Evolutionary conservation across 495 filamentous ascomycete genomes (phyloP).

Genomic region (Daldinia vernicosa): DNA sequence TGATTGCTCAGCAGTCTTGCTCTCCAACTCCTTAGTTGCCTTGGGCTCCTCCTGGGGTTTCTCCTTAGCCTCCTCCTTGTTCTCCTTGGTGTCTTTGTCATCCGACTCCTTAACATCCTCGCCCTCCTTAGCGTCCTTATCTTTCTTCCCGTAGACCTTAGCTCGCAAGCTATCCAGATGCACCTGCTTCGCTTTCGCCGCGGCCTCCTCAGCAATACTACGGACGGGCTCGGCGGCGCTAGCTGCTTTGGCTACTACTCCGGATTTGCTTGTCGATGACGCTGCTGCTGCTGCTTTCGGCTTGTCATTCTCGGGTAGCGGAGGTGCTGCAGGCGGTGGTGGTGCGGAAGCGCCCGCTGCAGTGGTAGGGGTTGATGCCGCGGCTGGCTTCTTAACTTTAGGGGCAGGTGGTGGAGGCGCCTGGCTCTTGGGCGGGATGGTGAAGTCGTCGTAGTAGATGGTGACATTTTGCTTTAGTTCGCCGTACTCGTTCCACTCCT

Average conservation of each 20-base stretch:
- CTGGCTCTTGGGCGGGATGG: slow-evolving; percentile 55
- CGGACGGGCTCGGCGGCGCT: slow-evolving; percentile 57
- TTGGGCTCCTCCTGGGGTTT: slow-evolving; percentile 1
- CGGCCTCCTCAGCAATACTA: slow-evolving; percentile 75
- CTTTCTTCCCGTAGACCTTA: slow-evolving; percentile 51
- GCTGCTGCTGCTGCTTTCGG: slow-evolving; percentile 13
- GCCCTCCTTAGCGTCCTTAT: slow-evolving; percentile 45
- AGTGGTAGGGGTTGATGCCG: slow-evolving; percentile 41
- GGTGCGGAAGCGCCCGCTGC: slow-evolving; percentile 46
- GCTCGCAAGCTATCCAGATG: slow-evolving; percentile 55
- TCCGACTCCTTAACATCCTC: slow-evolving; percentile 37
- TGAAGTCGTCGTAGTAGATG: slow-evolving; percentile 64
- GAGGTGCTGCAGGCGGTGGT: slow-evolving; percentile 39
- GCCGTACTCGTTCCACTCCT: slow-evolving; percentile 99
- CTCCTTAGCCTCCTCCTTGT: slow-evolving; percentile 12
- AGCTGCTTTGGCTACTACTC: slow-evolving; percentile 23
- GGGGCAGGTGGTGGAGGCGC: slow-evolving; percentile 45
- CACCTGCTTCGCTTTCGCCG: slow-evolving; percentile 66
- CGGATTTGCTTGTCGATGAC: slow-evolving; percentile 26
- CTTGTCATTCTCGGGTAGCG: slow-evolving; percentile 37
- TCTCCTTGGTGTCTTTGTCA: slow-evolving; percentile 46
- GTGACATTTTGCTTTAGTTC: slow-evolving; percentile 87
- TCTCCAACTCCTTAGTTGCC: background rate
- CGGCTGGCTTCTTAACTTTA: slow-evolving; percentile 43
- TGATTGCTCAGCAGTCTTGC: slow-evolving; percentile 4